These are phyloP conservation scores for Aspergillus jensenii DNA, from an alignment of 2,329 filamentous ascomycete species.

Conservation along the genomic window DNA sequence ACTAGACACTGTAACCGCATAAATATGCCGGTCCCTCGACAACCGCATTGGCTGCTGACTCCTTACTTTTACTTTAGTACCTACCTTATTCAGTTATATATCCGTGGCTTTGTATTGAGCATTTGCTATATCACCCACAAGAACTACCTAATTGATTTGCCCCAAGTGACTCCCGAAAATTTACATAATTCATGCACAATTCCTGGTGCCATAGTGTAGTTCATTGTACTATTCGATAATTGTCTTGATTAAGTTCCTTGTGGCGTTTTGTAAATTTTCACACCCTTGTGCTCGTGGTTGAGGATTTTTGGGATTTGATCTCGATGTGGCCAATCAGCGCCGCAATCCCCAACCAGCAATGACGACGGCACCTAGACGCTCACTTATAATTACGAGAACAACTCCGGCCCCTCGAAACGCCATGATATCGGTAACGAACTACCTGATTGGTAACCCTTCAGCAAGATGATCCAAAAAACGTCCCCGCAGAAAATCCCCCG, in stretches of 20 bases:
- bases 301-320: slow-evolving; percentile 19
- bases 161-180: too few relatives aligned
- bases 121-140: too few relatives aligned
- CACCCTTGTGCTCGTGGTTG: too few relatives aligned
- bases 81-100: too few relatives aligned
- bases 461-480: slow-evolving; percentile 5
- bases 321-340: slow-evolving; percentile 37
- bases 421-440: not conserved
- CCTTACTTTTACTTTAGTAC: too few relatives aligned
- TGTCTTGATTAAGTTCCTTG: not conserved
- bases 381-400: not conserved
- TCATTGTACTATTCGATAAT: not conserved
- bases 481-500: slow-evolving; percentile 25
- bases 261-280: not conserved
- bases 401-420: not conserved
- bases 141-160: too few relatives aligned
- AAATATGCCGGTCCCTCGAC: too few relatives aligned
- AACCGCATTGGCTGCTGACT: too few relatives aligned
- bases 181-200: too few relatives aligned
- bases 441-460: not conserved
- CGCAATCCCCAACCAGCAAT: not conserved
- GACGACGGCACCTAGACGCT: not conserved
- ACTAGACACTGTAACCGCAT: too few relatives aligned
- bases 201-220: too few relatives aligned
- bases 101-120: too few relatives aligned